A percentile compares a stretch with the other conserved stretches of the same genome.
phyloP scores from a whole-genome alignment of 306 rosid genomes.

The Acacia melanoxylon region DNA sequence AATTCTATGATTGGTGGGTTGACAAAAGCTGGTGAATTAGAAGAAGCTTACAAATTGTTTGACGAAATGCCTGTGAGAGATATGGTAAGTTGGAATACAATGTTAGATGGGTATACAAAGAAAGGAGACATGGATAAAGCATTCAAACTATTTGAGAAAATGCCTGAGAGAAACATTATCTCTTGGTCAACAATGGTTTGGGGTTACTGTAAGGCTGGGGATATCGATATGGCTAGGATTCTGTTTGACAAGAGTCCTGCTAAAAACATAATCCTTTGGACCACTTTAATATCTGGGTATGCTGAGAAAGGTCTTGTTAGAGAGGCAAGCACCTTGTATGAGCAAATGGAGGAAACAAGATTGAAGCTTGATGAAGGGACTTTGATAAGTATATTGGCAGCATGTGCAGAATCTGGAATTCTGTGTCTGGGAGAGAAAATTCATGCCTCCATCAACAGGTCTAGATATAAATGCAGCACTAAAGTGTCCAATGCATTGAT shows the following conservation, averaged over 20 bases:
- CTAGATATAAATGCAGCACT: constrained; percentile 54
- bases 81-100: constrained; percentile 80
- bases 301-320: constrained; percentile 64
- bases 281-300: constrained; percentile 78
- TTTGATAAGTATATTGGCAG: constrained; percentile 60
- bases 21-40: constrained; percentile 45
- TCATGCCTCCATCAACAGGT: constrained; percentile 53
- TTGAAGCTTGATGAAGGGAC: constrained; percentile 64
- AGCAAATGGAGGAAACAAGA: constrained; percentile 63
- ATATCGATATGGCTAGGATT: constrained; percentile 76
- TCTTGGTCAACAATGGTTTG: constrained; percentile 77
- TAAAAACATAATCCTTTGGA: constrained; percentile 76
- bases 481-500: constrained; percentile 70
- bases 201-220: constrained; percentile 67
- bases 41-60: constrained; percentile 56
- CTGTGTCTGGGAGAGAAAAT: constrained; percentile 67
- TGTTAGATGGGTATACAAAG: constrained; percentile 69
- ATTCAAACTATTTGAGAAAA: constrained; percentile 58
- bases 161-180: constrained; percentile 74
- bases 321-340: constrained; percentile 59
- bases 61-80: constrained; percentile 79
- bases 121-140: constrained; percentile 67
- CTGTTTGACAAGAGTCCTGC: constrained; percentile 71
- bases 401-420: constrained; percentile 79
- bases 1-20: constrained; percentile 70